phyloP scores from a whole-genome alignment of 768 basidiomycete species.

The Serendipita sp. region DNA sequence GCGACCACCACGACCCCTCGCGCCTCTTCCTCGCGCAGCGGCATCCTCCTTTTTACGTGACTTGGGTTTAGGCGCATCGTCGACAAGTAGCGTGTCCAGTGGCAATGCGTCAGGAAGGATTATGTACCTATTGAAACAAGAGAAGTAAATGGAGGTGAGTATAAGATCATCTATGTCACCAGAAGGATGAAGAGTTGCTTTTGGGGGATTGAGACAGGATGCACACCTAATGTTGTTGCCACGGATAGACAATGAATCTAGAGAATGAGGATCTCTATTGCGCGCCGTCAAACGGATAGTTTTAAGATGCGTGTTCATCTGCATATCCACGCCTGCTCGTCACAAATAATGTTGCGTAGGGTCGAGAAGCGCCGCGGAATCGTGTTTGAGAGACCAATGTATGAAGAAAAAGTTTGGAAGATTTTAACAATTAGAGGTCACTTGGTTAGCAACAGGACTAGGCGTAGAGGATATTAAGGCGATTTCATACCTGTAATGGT shows the following conservation, averaged over 20 bases:
- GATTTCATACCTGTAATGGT: constrained; percentile 76
- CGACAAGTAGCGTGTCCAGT: constrained; percentile 88
- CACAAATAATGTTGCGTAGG: neutral
- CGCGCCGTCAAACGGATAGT: constrained; percentile 92
- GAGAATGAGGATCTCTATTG: constrained; percentile 70
- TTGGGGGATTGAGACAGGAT: too few relatives aligned
- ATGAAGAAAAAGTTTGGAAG: neutral
- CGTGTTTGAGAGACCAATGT: neutral
- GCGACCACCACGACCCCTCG: constrained; percentile 32
- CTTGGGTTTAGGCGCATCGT: constrained; percentile 95
- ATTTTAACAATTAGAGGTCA: neutral
- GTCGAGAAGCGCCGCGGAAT: neutral
- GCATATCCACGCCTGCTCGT: constrained; percentile 81
- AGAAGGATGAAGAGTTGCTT: too few relatives aligned
- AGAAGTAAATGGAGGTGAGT: neutral
- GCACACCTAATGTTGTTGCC: constrained; percentile 78
- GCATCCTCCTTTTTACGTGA: constrained; percentile 65
- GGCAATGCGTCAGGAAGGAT: constrained; percentile 95
- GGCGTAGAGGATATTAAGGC: neutral
- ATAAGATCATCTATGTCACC: neutral
- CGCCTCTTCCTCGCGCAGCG: constrained; percentile 44
- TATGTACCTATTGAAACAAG: constrained; percentile 37
- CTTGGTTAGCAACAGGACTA: neutral
- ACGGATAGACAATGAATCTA: constrained; percentile 85
- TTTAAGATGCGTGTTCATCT: constrained; percentile 99